Percentiles rank a stretch among this genome's conserved stretches.
Conservation (phyloP, 2,329 filamentous ascomycete species). For the Colletotrichum lentis region DNA sequence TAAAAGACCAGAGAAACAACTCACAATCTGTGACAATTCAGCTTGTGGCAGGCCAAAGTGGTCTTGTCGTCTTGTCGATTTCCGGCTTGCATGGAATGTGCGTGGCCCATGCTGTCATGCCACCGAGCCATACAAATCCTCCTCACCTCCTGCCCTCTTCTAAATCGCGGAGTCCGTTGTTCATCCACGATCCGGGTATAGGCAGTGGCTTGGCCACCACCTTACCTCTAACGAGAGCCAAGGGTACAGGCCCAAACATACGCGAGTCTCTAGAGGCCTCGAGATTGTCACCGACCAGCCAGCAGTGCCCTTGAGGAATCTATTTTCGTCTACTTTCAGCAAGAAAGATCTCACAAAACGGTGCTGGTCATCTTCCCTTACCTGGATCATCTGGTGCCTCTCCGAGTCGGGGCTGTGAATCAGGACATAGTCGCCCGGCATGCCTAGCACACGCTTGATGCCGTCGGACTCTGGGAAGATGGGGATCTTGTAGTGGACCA, state of each 20-base stretch:
- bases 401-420: constrained; percentile 66
- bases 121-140: not conserved
- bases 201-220: constrained; percentile 72
- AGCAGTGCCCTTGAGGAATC: constrained; percentile 93
- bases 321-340: constrained; percentile 48
- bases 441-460: constrained; percentile 80
- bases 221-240: constrained; percentile 86
- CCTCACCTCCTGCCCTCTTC: constrained; percentile 26
- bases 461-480: constrained; percentile 66
- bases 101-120: not conserved
- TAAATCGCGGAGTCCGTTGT: constrained; percentile 52
- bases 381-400: constrained; percentile 68
- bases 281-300: constrained; percentile 88
- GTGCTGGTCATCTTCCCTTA: constrained; percentile 46
- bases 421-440: constrained; percentile 80
- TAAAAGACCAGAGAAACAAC: constrained; percentile 33
- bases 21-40: constrained; percentile 25
- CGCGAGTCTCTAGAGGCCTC: constrained; percentile 86
- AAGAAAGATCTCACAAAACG: not conserved
- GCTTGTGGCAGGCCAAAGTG: not conserved
- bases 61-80: not conserved
- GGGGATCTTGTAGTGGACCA: constrained; percentile 82
- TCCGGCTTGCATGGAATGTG: not conserved
- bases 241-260: constrained; percentile 82
- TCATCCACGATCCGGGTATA: constrained; percentile 60